phyloP scores from a whole-genome alignment of 202 grass and related monocot species.

The Setaria italica region DNA sequence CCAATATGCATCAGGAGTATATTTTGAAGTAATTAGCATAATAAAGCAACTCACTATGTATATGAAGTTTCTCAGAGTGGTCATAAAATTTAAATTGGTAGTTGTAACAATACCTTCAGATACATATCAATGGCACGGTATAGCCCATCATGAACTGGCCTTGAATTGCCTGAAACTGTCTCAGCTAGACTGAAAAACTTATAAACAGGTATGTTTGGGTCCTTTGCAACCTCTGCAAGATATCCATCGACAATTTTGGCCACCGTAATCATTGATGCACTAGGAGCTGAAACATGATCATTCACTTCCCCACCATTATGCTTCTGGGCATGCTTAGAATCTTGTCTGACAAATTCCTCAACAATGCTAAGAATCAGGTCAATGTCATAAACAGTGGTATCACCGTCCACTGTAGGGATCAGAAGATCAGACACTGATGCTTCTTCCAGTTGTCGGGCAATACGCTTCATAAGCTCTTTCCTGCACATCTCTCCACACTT shows the following conservation, averaged over 20 bases:
- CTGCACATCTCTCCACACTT: slow-evolving; percentile 72
- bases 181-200: slow-evolving; percentile 87
- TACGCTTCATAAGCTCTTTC: slow-evolving; percentile 88
- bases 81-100: slow-evolving; percentile 15
- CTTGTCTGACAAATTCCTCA: slow-evolving; percentile 87
- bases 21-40: slow-evolving; percentile 7
- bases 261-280: slow-evolving; percentile 65
- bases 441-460: slow-evolving; percentile 86
- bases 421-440: slow-evolving; percentile 83
- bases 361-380: slow-evolving; percentile 86
- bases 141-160: slow-evolving; percentile 80
- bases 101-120: slow-evolving; percentile 78
- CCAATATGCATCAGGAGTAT: slow-evolving; percentile 21
- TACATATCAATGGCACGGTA: slow-evolving; percentile 94
- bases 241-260: slow-evolving; percentile 87
- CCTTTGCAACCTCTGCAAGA: slow-evolving; percentile 88
- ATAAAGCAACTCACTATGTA: background rate
- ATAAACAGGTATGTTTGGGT: slow-evolving; percentile 71
- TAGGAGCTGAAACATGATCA: slow-evolving; percentile 55
- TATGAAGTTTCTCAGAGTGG: slow-evolving; percentile 3
- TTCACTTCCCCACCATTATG: slow-evolving; percentile 58
- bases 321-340: slow-evolving; percentile 52
- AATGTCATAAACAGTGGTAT: slow-evolving; percentile 79
- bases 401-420: slow-evolving; percentile 76
- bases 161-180: slow-evolving; percentile 67